Conservation (phyloP, 371 early-diverging fungal species). For the Lichtheimia ornata region DNA sequence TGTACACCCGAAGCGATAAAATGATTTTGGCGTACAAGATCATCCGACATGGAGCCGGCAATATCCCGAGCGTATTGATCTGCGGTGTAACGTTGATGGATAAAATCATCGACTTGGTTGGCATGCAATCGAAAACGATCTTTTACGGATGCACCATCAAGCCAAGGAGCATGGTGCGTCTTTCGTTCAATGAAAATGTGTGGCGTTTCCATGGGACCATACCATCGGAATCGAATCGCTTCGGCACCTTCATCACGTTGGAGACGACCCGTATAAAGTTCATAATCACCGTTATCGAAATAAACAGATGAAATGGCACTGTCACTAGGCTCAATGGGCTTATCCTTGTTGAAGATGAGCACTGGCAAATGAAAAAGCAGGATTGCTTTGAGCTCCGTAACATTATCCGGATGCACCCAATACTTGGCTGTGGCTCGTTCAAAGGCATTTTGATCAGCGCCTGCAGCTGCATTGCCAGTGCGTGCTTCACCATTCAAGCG, state of each 20-base stretch:
- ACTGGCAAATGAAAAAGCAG: conserved; percentile 96
- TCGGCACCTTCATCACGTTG: conserved; percentile 93
- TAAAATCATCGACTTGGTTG: conserved; percentile 83
- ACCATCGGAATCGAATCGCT: conserved; percentile 91
- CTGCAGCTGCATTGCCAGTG: conserved; percentile 53
- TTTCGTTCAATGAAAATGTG: conserved; percentile 97
- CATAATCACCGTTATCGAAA: conserved; percentile 91
- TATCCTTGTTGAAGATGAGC: conserved; percentile 84
- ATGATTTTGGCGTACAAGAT: conserved; percentile 71
- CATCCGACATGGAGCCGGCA: conserved; percentile 68
- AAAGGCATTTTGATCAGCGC: conserved; percentile 71
- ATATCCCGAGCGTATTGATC: conserved; percentile 77
- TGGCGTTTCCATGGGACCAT: conserved; percentile 64
- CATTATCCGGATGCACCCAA: conserved; percentile 99
- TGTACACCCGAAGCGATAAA: conserved; percentile 84
- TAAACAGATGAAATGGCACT: conserved; percentile 95
- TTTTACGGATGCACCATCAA: conserved; percentile 97
- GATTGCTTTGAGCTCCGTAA: conserved; percentile 92
- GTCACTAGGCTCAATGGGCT: conserved; percentile 65
- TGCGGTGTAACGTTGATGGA: conserved; percentile 80
- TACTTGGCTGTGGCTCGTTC: conserved; percentile 93
- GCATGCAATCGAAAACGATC: conserved; percentile 92
- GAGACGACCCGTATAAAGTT: conserved; percentile 90
- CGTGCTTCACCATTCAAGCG: conserved; percentile 70
- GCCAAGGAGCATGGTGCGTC: conserved; percentile 96